Evolutionary conservation across 768 basidiomycete genomes (phyloP), one percentile per base, ranked within the genome.

Genomic region (Russula abietina): DNA sequence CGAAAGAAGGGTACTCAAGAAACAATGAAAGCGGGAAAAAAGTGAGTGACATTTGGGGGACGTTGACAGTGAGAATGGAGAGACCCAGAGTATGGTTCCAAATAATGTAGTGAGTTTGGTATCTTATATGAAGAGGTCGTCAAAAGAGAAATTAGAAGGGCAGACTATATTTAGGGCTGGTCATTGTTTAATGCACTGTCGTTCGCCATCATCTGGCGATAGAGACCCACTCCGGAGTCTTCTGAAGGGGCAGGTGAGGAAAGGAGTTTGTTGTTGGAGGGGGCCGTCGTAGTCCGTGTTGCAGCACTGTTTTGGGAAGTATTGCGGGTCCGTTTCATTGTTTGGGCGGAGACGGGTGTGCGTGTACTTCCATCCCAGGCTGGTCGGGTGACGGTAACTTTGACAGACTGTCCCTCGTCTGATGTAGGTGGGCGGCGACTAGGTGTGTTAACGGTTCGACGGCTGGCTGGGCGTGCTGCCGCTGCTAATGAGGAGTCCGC

Each of bases 181-280:
- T 50, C 60, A 28, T 57, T 48, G 66, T 80, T 81, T 72, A 91
- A 76, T 65, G 86, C 83, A 46, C 85, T 85, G 70, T 91, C 87
- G 66, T 89, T 83, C 56, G 84, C 85, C 70, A 91, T 79, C 73
- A 92, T 83, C 73, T 89, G 87, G 65, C 88, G 86, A 77, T 91
- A 90, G 71, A 93, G 74, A 67, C 87, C 89, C 66, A 93, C 88
- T 66, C 88, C 89, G 56, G 91, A 93, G 72, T 92, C 91, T 69
- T 88, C 86, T 32, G 85, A 82, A 19, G 87, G 89, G 52, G 86
- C 87, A 61, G 91, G 89, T 6, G 89, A 91, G 19, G 81, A 75
- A 12, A 87, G 72, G 19, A 77, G 75, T 71, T 80, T 80, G 67
- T 76, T 80, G 67, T 76, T 74, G 70, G 76, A 71, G 17, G 63